These are phyloP conservation scores for Podaxis sp. DNA, from an alignment of 768 basidiomycete genomes.

Conservation along the genomic window DNA sequence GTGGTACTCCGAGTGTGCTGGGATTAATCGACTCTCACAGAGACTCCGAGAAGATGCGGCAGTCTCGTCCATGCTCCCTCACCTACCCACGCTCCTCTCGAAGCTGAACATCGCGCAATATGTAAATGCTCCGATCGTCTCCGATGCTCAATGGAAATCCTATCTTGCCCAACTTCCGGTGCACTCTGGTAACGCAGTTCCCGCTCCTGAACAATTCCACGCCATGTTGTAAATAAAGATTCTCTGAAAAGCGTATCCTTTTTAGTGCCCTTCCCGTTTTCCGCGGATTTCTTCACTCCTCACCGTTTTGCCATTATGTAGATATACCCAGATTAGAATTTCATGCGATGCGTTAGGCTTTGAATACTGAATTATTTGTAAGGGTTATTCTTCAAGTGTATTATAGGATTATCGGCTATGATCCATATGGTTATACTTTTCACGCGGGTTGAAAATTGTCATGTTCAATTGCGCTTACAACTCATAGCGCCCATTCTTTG, in stretches of 20 bases:
- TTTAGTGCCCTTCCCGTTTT: background rate
- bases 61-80: conserved; percentile 42
- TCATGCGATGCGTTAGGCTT: background rate
- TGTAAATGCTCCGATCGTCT: conserved; percentile 53
- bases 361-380: conserved; percentile 8
- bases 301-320: background rate
- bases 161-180: conserved; percentile 41
- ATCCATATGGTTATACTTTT: background rate
- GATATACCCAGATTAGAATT: conserved; percentile 1
- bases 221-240: conserved; percentile 37
- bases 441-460: background rate
- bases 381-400: conserved; percentile 1
- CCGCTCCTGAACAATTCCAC: conserved; percentile 37
- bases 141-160: conserved; percentile 48
- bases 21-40: conserved; percentile 48
- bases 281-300: background rate
- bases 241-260: background rate
- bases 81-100: conserved; percentile 40
- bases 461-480: background rate
- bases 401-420: background rate
- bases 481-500: background rate
- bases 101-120: conserved; percentile 49
- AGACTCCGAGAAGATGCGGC: conserved; percentile 47
- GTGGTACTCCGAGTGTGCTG: conserved; percentile 58
- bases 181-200: conserved; percentile 41